Evolutionary conservation across 257 asterid genomes (phyloP).

Genomic region (Parsonsia alboflavescens): DNA sequence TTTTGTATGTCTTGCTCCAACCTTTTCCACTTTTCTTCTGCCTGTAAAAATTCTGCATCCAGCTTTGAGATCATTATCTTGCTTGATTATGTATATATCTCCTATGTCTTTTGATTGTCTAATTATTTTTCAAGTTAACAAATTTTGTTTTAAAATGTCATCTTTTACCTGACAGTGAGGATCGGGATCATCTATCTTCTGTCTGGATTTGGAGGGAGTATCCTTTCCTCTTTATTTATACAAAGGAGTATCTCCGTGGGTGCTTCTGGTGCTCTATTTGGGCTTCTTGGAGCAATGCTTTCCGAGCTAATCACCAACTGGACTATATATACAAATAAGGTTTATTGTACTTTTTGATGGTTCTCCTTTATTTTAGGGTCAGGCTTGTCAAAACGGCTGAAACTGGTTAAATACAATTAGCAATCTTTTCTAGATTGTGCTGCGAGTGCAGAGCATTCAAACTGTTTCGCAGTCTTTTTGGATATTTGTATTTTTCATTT

Average conservation of each 20-base stretch:
- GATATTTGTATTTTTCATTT: neutral
- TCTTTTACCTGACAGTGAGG: conserved; percentile 40
- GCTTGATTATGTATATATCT: neutral
- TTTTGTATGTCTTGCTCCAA: conserved; percentile 44
- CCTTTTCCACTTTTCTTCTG: neutral
- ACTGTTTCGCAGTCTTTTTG: neutral
- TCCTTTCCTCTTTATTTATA: conserved; percentile 64
- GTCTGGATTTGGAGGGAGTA: conserved; percentile 84
- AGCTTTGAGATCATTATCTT: neutral
- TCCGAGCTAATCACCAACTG: conserved; percentile 86
- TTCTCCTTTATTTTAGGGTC: neutral
- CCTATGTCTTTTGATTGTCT: neutral
- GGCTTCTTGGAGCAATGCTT: conserved; percentile 96
- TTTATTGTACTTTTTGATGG: conserved; percentile 8
- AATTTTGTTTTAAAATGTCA: neutral
- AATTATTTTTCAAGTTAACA: neutral
- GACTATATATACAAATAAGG: conserved; percentile 88
- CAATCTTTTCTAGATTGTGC: neutral
- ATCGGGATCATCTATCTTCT: conserved; percentile 62
- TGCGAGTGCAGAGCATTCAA: neutral
- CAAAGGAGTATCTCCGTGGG: conserved; percentile 64
- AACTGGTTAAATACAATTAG: neutral
- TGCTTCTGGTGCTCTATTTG: conserved; percentile 96
- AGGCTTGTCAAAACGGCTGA: neutral
- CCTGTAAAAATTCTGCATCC: neutral